These are phyloP conservation scores for Colletotrichum orchidophilum DNA, from an alignment of 2,329 filamentous ascomycete genomes.

Conservation along the genomic window DNA sequence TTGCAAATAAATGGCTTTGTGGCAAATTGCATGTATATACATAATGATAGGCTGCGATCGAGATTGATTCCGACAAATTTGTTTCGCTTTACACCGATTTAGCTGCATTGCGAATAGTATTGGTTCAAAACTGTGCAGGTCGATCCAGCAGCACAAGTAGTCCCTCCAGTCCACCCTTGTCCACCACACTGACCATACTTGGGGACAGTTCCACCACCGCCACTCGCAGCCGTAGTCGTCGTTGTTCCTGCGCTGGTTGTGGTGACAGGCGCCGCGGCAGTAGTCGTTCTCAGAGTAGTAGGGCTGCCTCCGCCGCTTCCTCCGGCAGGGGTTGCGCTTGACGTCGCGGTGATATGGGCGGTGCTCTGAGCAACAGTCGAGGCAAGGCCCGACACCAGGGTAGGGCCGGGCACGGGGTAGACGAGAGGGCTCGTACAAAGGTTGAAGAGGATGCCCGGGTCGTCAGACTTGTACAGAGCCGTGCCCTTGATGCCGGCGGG, in stretches of 20 bases:
- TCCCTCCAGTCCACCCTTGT: slow-evolving; percentile 46
- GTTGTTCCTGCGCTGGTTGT: slow-evolving; percentile 13
- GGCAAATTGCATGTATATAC: neutral
- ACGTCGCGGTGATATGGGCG: slow-evolving; percentile 10
- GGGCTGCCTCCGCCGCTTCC: slow-evolving; percentile 16
- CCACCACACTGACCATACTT: slow-evolving; percentile 52
- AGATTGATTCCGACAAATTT: neutral
- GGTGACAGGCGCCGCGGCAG: slow-evolving; percentile 4
- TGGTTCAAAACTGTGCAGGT: slow-evolving; percentile 50
- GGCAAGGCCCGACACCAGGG: slow-evolving; percentile 36
- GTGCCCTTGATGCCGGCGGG: slow-evolving; percentile 47
- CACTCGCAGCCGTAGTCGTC: slow-evolving; percentile 16
- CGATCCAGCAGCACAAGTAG: slow-evolving; percentile 44
- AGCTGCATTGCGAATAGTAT: slow-evolving; percentile 54
- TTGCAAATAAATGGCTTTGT: neutral
- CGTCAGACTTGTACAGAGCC: slow-evolving; percentile 45
- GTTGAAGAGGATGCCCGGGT: slow-evolving; percentile 49
- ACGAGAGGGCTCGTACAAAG: slow-evolving; percentile 41
- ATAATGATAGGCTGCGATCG: too few species aligned
- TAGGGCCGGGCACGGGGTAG: slow-evolving; percentile 45
- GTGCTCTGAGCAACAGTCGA: slow-evolving; percentile 32
- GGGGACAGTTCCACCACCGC: slow-evolving; percentile 35
- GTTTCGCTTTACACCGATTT: neutral
- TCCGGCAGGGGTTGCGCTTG: slow-evolving; percentile 33
- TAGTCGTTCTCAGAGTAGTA: slow-evolving; percentile 22